phyloP scores from a whole-genome alignment of 306 rosid species.

The Leucaena leucocephala region DNA sequence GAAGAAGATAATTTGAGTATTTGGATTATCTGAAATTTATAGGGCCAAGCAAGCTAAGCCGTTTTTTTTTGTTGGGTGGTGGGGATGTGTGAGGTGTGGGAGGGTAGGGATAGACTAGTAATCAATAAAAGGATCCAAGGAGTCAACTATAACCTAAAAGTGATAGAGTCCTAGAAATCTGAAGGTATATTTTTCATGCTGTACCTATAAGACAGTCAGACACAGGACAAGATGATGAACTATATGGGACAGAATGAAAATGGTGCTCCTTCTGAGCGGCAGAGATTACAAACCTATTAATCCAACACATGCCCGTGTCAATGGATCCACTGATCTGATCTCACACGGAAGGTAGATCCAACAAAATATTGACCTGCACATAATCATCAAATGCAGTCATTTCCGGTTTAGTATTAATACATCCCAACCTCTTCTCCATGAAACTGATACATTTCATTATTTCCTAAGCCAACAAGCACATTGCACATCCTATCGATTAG shows the following conservation, averaged over 20 bases:
- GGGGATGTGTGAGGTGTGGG: not conserved
- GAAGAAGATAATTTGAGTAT: conserved; percentile 8
- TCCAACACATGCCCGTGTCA: not conserved
- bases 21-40: not conserved
- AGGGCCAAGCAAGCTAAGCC: not conserved
- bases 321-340: not conserved
- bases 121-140: not conserved
- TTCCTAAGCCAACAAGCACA: conserved; percentile 1
- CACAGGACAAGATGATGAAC: conserved; percentile 13
- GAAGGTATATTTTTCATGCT: not conserved
- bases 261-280: not conserved
- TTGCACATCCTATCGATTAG: not conserved
- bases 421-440: not conserved
- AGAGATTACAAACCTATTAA: not conserved
- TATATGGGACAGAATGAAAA: not conserved
- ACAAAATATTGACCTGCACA: not conserved
- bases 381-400: not conserved
- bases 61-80: not conserved
- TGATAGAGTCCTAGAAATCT: conserved; percentile 13
- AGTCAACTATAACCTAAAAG: not conserved
- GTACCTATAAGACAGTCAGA: conserved; percentile 9
- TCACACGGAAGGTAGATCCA: not conserved
- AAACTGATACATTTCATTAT: not conserved
- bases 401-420: not conserved
- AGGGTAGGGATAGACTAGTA: not conserved